phyloP scores from a whole-genome alignment of 2,329 filamentous ascomycete species.

The Apiospora koreana region DNA sequence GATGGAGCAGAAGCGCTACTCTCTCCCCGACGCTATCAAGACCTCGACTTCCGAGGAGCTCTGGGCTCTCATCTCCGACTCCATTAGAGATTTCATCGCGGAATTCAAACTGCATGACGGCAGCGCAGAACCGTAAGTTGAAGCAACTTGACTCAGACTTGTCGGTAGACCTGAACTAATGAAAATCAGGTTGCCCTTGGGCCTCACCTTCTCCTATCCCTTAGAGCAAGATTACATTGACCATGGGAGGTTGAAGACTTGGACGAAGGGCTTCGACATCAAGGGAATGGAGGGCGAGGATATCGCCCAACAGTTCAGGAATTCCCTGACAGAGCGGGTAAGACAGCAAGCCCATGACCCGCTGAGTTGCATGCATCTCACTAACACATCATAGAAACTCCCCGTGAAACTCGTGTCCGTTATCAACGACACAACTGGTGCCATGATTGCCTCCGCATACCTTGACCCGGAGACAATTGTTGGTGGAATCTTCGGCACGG shows the following conservation, averaged over 20 bases:
- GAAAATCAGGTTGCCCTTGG: constrained; percentile 56
- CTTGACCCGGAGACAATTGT: constrained; percentile 71
- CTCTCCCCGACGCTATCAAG: constrained; percentile 68
- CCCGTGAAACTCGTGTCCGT: constrained; percentile 73
- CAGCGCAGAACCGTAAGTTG: constrained; percentile 42
- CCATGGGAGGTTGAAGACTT: constrained; percentile 69
- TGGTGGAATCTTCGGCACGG: constrained; percentile 77
- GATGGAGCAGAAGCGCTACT: constrained; percentile 71
- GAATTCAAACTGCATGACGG: constrained; percentile 37
- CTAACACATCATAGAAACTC: constrained; percentile 47
- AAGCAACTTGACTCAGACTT: constrained; percentile 16
- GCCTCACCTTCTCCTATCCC: constrained; percentile 75
- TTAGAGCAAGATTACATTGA: constrained; percentile 71
- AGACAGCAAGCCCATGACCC: constrained; percentile 33
- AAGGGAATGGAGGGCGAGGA: constrained; percentile 70
- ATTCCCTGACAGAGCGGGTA: constrained; percentile 35
- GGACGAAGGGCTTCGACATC: constrained; percentile 77
- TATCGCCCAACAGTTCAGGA: constrained; percentile 66
- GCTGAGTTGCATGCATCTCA: not conserved
- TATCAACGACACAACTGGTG: constrained; percentile 77
- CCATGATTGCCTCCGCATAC: constrained; percentile 73
- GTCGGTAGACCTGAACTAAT: constrained; percentile 42
- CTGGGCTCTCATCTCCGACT: constrained; percentile 72
- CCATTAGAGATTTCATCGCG: constrained; percentile 67
- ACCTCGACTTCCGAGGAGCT: constrained; percentile 65